These are phyloP conservation scores for Brassica carinata DNA, from an alignment of 345 rosid species.

Conservation along the genomic window DNA sequence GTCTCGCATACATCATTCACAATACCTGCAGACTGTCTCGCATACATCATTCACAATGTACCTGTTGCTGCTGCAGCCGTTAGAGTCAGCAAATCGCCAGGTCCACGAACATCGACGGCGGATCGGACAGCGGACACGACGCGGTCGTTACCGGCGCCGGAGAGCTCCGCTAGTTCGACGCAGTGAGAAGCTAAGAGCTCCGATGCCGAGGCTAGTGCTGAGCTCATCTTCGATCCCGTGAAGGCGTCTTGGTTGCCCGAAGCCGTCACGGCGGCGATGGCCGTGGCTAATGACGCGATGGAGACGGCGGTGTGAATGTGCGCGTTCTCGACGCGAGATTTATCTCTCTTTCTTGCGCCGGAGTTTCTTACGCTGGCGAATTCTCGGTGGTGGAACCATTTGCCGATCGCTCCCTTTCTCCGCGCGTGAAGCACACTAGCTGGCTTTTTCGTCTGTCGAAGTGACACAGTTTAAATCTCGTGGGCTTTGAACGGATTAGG, in stretches of 20 bases:
- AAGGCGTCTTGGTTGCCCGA: conserved; percentile 28
- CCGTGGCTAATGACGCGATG: conserved; percentile 38
- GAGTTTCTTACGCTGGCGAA: conserved; percentile 15
- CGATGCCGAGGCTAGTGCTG: conserved; percentile 81
- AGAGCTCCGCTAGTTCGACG: conserved; percentile 73
- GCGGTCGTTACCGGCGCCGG: conserved; percentile 75
- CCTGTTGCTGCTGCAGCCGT: conserved; percentile 99
- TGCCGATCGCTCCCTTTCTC: conserved; percentile 28
- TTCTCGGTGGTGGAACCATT: conserved; percentile 41
- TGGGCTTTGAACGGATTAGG: conserved; percentile 4
- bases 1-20: conserved; percentile 77
- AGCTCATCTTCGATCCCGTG: conserved; percentile 65
- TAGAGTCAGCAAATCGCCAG: conserved; percentile 86
- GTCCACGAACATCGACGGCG: conserved; percentile 72
- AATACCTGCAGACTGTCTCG: conserved; percentile 66
- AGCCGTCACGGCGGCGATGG: conserved; percentile 39
- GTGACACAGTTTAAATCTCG: background rate
- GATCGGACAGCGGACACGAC: conserved; percentile 72
- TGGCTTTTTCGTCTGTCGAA: conserved; percentile 16
- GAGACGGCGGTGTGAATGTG: conserved; percentile 36
- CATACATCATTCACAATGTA: conserved; percentile 64
- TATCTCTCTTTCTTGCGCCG: conserved; percentile 30
- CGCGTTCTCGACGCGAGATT: conserved; percentile 35
- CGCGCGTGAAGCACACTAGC: conserved; percentile 28
- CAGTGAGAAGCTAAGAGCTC: conserved; percentile 90